These are phyloP conservation scores for Linnemannia zychae DNA, from an alignment of 192 early-diverging fungal genomes.

Conservation along the genomic window DNA sequence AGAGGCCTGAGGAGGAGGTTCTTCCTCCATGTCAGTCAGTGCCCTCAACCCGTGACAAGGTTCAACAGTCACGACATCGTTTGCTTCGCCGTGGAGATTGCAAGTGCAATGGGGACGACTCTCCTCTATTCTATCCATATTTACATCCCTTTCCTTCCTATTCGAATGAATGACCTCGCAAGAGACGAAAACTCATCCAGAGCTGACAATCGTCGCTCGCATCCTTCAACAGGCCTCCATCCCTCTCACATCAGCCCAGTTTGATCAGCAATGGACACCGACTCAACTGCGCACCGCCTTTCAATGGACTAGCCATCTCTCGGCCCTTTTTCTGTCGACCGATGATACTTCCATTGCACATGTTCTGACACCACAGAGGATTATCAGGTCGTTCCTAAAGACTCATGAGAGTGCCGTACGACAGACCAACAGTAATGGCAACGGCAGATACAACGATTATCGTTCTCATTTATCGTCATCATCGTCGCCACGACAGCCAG, in stretches of 20 bases:
- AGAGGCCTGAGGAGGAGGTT: background rate
- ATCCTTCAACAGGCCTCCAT: conserved; percentile 37
- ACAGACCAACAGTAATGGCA: background rate
- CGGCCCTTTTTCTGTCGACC: background rate
- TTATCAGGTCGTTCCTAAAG: background rate
- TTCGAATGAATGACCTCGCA: conserved; percentile 23
- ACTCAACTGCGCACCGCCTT: conserved; percentile 24
- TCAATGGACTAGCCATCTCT: conserved; percentile 46
- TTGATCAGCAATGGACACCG: conserved; percentile 41
- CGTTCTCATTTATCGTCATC: background rate
- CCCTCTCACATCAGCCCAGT: background rate
- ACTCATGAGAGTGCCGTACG: background rate
- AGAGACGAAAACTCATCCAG: conserved; percentile 21
- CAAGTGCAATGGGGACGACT: background rate
- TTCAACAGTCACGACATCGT: background rate
- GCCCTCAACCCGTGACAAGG: background rate
- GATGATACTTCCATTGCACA: background rate
- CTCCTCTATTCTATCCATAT: background rate
- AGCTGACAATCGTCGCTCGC: conserved; percentile 31
- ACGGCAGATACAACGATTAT: background rate
- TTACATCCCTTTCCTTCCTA: background rate
- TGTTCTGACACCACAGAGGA: background rate
- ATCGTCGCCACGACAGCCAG: background rate
- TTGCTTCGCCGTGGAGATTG: background rate
- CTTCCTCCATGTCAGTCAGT: background rate